Conservation (phyloP, 192 early-diverging fungal species). For the Thamnidium elegans region DNA sequence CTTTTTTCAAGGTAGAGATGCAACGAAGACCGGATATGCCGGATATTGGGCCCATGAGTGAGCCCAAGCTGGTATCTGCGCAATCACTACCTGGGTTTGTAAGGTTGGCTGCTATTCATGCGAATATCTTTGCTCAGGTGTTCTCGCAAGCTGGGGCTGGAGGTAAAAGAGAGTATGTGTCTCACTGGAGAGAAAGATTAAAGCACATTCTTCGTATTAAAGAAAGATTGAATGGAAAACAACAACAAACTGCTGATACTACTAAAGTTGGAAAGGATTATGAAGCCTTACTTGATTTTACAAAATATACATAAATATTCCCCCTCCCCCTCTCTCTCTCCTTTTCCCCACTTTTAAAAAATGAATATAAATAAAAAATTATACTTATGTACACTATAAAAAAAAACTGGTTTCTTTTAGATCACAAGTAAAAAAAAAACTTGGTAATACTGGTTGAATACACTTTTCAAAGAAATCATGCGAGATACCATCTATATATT, state of each 20-base stretch:
- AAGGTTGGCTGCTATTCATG: conserved; percentile 79
- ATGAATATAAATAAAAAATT: no score
- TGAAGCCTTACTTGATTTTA: conserved; percentile 56
- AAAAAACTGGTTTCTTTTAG: no score
- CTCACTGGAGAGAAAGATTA: conserved; percentile 87
- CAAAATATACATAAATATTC: conserved; percentile 49
- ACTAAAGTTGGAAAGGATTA: conserved; percentile 14
- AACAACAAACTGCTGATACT: conserved; percentile 9
- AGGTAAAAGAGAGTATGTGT: conserved; percentile 70
- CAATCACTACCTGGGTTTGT: conserved; percentile 77
- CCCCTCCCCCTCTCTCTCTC: no score
- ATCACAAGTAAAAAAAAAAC: no score
- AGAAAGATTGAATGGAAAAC: conserved; percentile 37
- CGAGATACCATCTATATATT: no score
- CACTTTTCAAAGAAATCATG: no score
- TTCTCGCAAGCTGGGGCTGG: conserved; percentile 65
- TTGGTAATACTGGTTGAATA: no score
- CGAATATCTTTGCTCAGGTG: conserved; percentile 88
- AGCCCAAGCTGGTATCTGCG: conserved; percentile 82
- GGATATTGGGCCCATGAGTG: conserved; percentile 73
- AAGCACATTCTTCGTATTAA: conserved; percentile 86
- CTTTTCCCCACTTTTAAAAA: not conserved
- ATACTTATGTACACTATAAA: no score
- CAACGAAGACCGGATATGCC: conserved; percentile 77
- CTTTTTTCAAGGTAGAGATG: conserved; percentile 58